phyloP scores from a whole-genome alignment of 1,284 basidiomycete genomes.

The Apiotrichum veenhuisii region DNA sequence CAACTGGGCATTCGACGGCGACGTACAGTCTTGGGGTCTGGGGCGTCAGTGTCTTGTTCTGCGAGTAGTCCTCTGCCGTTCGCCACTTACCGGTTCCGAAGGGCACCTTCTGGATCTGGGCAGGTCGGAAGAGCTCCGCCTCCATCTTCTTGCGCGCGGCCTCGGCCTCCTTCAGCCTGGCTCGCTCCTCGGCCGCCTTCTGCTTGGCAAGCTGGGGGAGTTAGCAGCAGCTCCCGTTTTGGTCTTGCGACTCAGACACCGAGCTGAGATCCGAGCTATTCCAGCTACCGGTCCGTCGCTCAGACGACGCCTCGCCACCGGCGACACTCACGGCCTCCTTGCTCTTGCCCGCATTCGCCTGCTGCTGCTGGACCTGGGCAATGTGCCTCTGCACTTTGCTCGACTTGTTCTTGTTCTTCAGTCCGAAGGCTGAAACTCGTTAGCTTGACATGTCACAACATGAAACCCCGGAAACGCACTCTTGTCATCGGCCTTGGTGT shows the following conservation, averaged over 20 bases:
- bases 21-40: slow-evolving; percentile 72
- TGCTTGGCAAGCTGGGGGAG: slow-evolving; percentile 64
- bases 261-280: too few species aligned
- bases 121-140: slow-evolving; percentile 67
- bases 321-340: slow-evolving; percentile 54
- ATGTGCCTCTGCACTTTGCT: slow-evolving; percentile 86
- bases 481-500: slow-evolving; percentile 41
- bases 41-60: slow-evolving; percentile 3
- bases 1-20: background rate
- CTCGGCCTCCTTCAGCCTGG: slow-evolving; percentile 73
- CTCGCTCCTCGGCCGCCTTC: slow-evolving; percentile 71
- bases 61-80: background rate
- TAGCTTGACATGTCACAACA: background rate
- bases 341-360: slow-evolving; percentile 65
- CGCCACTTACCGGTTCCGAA: slow-evolving; percentile 69
- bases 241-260: too few species aligned
- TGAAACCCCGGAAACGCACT: slow-evolving; percentile 1
- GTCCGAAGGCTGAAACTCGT: slow-evolving; percentile 60
- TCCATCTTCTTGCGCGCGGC: slow-evolving; percentile 75
- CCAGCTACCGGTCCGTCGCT: too few species aligned
- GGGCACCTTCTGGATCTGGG: slow-evolving; percentile 71
- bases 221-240: background rate
- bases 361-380: slow-evolving; percentile 70
- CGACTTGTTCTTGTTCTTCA: slow-evolving; percentile 98
- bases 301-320: background rate